Conservation (phyloP, 148 eudicot species). For the Persicaria tinctoria region DNA sequence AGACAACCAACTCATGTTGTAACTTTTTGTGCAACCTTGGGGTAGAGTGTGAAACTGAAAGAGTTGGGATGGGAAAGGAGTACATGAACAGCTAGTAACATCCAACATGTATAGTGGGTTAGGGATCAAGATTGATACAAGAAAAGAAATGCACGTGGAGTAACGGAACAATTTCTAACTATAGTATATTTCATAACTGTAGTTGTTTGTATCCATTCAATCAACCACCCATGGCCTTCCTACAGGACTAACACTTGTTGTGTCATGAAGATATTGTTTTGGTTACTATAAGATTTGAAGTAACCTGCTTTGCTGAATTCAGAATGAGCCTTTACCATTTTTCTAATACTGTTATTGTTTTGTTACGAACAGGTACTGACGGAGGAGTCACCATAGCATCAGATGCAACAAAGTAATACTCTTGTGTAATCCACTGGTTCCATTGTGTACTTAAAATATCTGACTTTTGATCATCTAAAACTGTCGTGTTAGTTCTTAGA, state of each 20-base stretch:
- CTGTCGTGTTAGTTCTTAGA: neutral
- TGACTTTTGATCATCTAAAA: neutral
- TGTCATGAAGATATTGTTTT: neutral
- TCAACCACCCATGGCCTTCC: neutral
- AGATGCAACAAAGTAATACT: slow-evolving; percentile 85
- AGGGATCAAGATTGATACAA: no score
- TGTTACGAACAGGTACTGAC: slow-evolving; percentile 46
- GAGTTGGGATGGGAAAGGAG: neutral
- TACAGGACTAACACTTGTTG: neutral
- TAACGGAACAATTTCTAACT: neutral
- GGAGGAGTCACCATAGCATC: slow-evolving; percentile 51
- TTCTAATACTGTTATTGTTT: neutral
- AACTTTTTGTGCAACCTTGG: neutral
- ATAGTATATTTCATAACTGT: neutral
- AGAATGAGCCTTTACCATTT: neutral
- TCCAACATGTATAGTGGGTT: no score
- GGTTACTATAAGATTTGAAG: neutral
- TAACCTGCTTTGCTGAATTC: neutral
- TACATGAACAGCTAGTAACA: neutral
- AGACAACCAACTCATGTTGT: neutral
- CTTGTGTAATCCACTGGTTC: neutral
- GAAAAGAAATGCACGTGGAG: no score
- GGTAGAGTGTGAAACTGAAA: neutral
- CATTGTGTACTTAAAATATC: neutral
- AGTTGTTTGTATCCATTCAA: neutral